These are phyloP conservation scores for Neophaeococcomyces aloes DNA, from an alignment of 2,329 filamentous ascomycete genomes.

Conservation along the genomic window DNA sequence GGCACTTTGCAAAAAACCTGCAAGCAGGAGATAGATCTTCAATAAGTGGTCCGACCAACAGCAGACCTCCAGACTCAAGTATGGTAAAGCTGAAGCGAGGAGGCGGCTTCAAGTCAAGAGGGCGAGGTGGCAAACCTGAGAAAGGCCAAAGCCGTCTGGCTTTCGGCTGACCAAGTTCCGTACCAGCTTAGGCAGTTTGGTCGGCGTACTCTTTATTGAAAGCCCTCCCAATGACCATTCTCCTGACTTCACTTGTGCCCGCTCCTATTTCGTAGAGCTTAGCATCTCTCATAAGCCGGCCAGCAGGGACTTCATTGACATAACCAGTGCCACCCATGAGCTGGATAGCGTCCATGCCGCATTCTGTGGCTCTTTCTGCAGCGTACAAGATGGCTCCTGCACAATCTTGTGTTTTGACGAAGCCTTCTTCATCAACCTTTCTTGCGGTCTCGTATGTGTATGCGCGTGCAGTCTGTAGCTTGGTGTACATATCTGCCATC, in stretches of 20 bases:
- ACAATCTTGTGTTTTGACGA: constrained; percentile 79
- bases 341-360: constrained; percentile 78
- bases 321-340: constrained; percentile 92
- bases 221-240: constrained; percentile 86
- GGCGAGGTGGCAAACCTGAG: constrained; percentile 7
- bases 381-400: constrained; percentile 90
- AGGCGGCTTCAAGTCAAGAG: constrained; percentile 4
- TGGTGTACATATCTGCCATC: constrained; percentile 95
- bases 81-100: constrained; percentile 15
- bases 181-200: constrained; percentile 3
- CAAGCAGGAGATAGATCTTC: constrained; percentile 51
- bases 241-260: constrained; percentile 83
- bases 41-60: constrained; percentile 17
- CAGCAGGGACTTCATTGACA: constrained; percentile 87
- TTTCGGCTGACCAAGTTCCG: constrained; percentile 15
- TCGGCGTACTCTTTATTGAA: constrained; percentile 74
- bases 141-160: constrained; percentile 20
- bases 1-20: constrained; percentile 86
- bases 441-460: constrained; percentile 81
- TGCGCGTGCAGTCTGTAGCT: constrained; percentile 68
- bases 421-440: constrained; percentile 63
- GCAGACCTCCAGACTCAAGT: constrained; percentile 14
- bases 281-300: constrained; percentile 65
- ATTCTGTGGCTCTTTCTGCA: constrained; percentile 80
- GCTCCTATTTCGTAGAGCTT: constrained; percentile 94